Base-by-base conservation (phyloP, 2,329 filamentous ascomycete genomes). In the Pseudopyricularia cyperi region DNA sequence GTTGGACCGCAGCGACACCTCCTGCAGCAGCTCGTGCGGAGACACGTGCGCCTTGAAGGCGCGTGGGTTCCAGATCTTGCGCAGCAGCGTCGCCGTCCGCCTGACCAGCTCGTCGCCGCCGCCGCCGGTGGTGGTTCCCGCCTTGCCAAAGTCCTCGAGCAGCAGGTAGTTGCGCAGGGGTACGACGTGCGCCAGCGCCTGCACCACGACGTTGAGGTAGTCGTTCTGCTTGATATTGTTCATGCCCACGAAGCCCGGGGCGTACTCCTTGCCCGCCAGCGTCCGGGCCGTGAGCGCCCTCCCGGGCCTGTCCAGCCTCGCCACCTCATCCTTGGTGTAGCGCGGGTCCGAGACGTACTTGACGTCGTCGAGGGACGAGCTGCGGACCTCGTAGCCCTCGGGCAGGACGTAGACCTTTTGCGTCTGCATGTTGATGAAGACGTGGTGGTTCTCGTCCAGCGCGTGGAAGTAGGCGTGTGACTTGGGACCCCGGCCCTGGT, bases 171-270 rank as follows among this genome's bases (percentile, higher is more conserved):
- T 96, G 33, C 93, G 82, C 58, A 98, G 73, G 4, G 93, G 91
- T 19, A 83, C 74, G 26, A 97, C 89, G 67, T 98, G 93, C 3
- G 91, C 84, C 35, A 98, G 76, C 7, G 90, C 85, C 67, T 98
- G 93, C 48, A 95, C 85, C 3, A 96, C 80, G 26, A 95, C 91
- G 64, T 98, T 98, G 63, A 97, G 78, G 70, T 98, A 98, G 72
- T 98, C 93, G 70, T 98, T 98, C 54, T 93, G 89, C 68, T 98
- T 98, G 75, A 98, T 96, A 70, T 98, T 98, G 76, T 98, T 98
- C 87, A 98, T 94, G 58, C 93, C 93, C 55, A 98, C 89, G 65
- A 90, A 98, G 6, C 93, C 91, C 19, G 93, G 93, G 58, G 84
- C 84, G 69, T 98, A 98, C 64, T 86, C 82, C 67, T 85, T 87